Evolutionary conservation across 805 yeast species (phyloP), one percentile per base, ranked within the genome.

Genomic region (Teunomyces kruisii): DNA sequence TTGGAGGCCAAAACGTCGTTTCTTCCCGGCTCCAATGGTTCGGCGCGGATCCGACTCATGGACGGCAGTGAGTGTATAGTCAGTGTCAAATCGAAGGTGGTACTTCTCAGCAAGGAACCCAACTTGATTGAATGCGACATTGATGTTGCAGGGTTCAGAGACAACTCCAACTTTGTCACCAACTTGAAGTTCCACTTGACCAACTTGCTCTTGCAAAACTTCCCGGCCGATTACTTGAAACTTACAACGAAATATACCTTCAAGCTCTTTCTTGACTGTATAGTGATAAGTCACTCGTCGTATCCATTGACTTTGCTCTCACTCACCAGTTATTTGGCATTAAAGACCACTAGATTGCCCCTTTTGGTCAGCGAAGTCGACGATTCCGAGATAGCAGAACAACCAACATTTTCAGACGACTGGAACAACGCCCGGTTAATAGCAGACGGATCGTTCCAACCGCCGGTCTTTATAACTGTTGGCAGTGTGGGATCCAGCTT

Each of bases 51-150:
- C 14, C 77, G 90, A 51, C 78, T 89, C 28, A 77, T 86, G 40
- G 98, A 92, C 64, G 98, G 99, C 16, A 81, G 89, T 49, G 98
- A 94, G 65, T 89, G 96, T 56, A 84, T 94, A 28, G 92, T 89
- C 4, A 94, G 97, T 58, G 78, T 92, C 39, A 94, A 94, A 65
- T 80, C 91, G 9, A 86, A 86, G 56, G 97, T 91, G 3, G 86
- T 88, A 12, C 50, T 58, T 42, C 47, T 65, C 50, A 47, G 54
- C 26, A 56, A 54, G 37, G 75, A 76, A 13, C 55, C 71, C 0
- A 80, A 78, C 14, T 66, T 88, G 30, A 69, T 91, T 8, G 81
- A 82, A 37, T 83, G 90, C 24, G 96, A 88, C 44, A 81, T 92
- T 12, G 96, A 88, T 55, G 78, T 86, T n/a, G 77, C 83, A 15